phyloP scores from a whole-genome alignment of 2,329 filamentous ascomycete species.

The Aspergillus texensis region DNA sequence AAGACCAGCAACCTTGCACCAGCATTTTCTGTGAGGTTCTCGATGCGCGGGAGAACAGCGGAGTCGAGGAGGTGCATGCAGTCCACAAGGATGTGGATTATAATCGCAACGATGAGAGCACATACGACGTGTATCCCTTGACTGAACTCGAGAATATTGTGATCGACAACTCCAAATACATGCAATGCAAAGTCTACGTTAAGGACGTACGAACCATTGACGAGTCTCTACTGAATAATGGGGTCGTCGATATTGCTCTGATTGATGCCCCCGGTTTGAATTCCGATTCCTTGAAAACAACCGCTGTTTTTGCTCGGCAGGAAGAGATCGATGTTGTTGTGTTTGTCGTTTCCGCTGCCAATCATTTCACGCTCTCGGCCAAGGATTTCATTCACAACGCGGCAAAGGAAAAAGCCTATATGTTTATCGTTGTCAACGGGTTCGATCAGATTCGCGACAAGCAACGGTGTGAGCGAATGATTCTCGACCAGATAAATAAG shows the following conservation, averaged over 20 bases:
- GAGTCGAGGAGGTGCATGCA: conserved; percentile 92
- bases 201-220: conserved; percentile 87
- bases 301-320: conserved; percentile 92
- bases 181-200: conserved; percentile 96
- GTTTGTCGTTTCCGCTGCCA: conserved; percentile 95
- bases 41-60: conserved; percentile 86
- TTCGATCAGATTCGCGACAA: conserved; percentile 95
- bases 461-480: conserved; percentile 85
- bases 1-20: conserved; percentile 97
- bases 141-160: conserved; percentile 85
- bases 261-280: conserved; percentile 97
- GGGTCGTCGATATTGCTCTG: conserved; percentile 94
- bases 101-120: conserved; percentile 87
- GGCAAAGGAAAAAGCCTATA: conserved; percentile 94
- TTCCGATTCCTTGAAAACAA: conserved; percentile 94
- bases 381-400: conserved; percentile 97
- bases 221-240: conserved; percentile 93
- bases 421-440: conserved; percentile 98
- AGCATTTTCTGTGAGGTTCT: conserved; percentile 98
- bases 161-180: conserved; percentile 81
- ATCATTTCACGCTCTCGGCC: conserved; percentile 97
- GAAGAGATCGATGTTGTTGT: conserved; percentile 99
- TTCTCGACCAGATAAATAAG: conserved; percentile 82
- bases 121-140: conserved; percentile 84
- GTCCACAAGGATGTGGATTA: conserved; percentile 81